phyloP scores from a whole-genome alignment of 208 protist species.

The Leishmania aethiopica region DNA sequence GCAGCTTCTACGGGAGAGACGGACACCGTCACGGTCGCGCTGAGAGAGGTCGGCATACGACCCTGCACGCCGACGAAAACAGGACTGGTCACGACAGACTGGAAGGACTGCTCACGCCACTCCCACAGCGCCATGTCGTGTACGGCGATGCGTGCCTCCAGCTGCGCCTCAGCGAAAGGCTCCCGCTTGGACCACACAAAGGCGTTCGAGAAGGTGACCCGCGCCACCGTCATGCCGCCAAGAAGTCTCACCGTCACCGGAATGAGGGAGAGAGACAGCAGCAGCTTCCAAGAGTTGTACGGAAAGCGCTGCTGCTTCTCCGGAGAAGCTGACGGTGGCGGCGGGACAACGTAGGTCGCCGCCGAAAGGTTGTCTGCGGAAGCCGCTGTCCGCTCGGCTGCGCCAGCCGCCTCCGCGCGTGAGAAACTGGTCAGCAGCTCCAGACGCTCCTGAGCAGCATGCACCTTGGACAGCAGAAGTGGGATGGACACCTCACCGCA shows the following conservation, averaged over 20 bases:
- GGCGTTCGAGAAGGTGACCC: constrained; percentile 49
- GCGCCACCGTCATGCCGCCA: constrained; percentile 37
- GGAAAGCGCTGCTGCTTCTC: constrained; percentile 15
- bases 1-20: constrained; percentile 37
- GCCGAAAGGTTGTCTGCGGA: not conserved
- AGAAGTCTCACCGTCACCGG: constrained; percentile 49
- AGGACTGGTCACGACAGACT: constrained; percentile 37
- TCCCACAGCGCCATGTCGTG: constrained; percentile 56
- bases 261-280: constrained; percentile 56
- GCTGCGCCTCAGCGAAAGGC: constrained; percentile 23
- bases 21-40: constrained; percentile 31
- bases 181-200: constrained; percentile 56
- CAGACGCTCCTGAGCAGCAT: constrained; percentile 21
- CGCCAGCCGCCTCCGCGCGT: not conserved
- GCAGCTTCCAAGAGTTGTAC: constrained; percentile 50
- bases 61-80: constrained; percentile 43
- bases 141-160: constrained; percentile 59
- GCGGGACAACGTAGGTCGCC: constrained; percentile 17
- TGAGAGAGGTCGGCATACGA: constrained; percentile 19
- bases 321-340: not conserved
- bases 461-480: constrained; percentile 13
- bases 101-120: constrained; percentile 38
- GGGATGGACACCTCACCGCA: constrained; percentile 37
- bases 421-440: constrained; percentile 21
- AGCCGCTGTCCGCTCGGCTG: not conserved